phyloP scores from a whole-genome alignment of 495 filamentous ascomycete genomes.

The Aspergillus biplanus region DNA sequence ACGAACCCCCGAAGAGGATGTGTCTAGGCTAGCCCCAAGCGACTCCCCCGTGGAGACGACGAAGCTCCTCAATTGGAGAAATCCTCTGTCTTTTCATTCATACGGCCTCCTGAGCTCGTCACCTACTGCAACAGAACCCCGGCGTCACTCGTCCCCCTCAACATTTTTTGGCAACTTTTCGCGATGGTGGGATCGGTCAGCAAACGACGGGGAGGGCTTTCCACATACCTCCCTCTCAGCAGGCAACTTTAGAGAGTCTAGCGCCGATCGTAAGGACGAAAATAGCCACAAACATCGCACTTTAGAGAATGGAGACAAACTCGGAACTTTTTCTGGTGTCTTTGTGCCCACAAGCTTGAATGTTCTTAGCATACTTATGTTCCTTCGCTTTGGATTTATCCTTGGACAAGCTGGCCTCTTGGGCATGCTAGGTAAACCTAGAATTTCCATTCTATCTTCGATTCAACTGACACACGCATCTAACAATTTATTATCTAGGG shows the following conservation, averaged over 20 bases:
- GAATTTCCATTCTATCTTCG: neutral
- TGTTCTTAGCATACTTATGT: constrained; percentile 93
- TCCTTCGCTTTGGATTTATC: constrained; percentile 80
- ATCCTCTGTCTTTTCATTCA: constrained; percentile 28
- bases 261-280: constrained; percentile 39
- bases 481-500: constrained; percentile 44
- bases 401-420: constrained; percentile 77
- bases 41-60: constrained; percentile 35
- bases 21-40: constrained; percentile 49
- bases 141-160: constrained; percentile 27
- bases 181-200: constrained; percentile 33
- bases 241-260: constrained; percentile 36
- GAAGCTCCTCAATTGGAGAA: constrained; percentile 29
- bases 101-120: constrained; percentile 39
- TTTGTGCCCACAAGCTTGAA: constrained; percentile 87
- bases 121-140: constrained; percentile 21
- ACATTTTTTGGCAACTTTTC: constrained; percentile 33
- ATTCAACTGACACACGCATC: constrained; percentile 4
- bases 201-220: constrained; percentile 14
- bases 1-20: constrained; percentile 59
- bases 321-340: constrained; percentile 77
- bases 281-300: constrained; percentile 47
- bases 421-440: constrained; percentile 72
- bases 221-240: constrained; percentile 23
- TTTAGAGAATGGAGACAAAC: constrained; percentile 59